A percentile compares a stretch with the other conserved stretches of the same genome.
phyloP scores from a whole-genome alignment of 257 asterid species.

The Gentiana dahurica region DNA sequence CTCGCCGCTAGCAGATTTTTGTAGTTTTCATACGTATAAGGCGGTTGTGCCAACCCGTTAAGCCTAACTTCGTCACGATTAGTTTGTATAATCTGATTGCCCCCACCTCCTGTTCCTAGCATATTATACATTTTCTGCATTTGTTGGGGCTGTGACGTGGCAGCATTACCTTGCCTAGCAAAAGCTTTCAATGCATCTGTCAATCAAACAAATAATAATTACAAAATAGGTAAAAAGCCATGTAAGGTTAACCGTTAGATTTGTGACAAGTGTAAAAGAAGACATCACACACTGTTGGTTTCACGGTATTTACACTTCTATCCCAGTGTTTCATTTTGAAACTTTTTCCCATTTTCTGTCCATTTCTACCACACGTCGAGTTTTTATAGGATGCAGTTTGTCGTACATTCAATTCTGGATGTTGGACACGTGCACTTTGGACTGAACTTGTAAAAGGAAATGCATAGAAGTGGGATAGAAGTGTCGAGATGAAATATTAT shows the following conservation, averaged over 20 bases:
- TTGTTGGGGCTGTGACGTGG: slow-evolving; percentile 43
- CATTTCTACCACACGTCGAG: too few species aligned
- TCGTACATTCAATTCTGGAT: too few species aligned
- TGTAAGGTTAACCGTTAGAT: background rate
- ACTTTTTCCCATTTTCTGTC: too few species aligned
- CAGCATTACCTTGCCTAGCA: slow-evolving; percentile 38
- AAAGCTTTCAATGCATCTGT: slow-evolving; percentile 78
- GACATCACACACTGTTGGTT: too few species aligned
- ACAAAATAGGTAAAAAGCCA: background rate
- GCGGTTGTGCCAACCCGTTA: slow-evolving; percentile 65
- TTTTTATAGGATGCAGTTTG: too few species aligned
- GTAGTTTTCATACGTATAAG: slow-evolving; percentile 57
- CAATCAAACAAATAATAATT: slow-evolving; percentile 1
- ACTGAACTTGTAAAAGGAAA: too few species aligned
- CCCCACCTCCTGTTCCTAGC: slow-evolving; percentile 36
- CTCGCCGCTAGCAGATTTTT: slow-evolving; percentile 59
- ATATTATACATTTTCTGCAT: slow-evolving; percentile 22
- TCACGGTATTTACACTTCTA: too few species aligned
- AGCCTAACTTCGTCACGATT: slow-evolving; percentile 47
- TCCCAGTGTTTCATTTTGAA: too few species aligned
- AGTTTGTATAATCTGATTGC: slow-evolving; percentile 41
- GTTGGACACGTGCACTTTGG: too few species aligned
- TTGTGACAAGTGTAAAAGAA: background rate
- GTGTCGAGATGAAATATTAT: too few species aligned
- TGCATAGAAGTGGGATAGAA: too few species aligned